A percentile compares a stretch with the other conserved stretches of the same genome.
Conservation (phyloP, 2,329 filamentous ascomycete species). For the Ophiostoma montium region DNA sequence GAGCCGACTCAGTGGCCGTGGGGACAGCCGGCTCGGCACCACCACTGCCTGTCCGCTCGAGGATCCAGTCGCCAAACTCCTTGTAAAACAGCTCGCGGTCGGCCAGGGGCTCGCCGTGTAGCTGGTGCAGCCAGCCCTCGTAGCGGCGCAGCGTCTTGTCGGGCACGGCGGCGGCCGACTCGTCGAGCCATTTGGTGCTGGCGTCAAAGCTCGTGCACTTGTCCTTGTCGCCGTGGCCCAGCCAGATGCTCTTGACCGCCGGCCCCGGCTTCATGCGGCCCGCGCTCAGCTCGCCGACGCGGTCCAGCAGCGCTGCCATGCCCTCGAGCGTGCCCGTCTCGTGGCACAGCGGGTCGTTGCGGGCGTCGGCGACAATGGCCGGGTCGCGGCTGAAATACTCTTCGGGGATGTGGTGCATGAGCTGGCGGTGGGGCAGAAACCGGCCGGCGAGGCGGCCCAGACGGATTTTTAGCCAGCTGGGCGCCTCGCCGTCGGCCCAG, state of each 20-base stretch:
- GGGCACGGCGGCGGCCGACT: slow-evolving; percentile 32
- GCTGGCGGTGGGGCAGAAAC: slow-evolving; percentile 52
- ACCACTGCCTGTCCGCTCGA: slow-evolving; percentile 26
- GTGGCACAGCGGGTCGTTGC: slow-evolving; percentile 59
- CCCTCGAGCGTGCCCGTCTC: slow-evolving; percentile 73
- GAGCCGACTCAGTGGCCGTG: background rate
- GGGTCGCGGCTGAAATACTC: slow-evolving; percentile 54
- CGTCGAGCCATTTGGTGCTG: slow-evolving; percentile 48
- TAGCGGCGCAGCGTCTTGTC: slow-evolving; percentile 64
- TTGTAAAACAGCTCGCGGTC: slow-evolving; percentile 38
- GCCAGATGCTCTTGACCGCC: slow-evolving; percentile 49
- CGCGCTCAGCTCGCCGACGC: slow-evolving; percentile 44
- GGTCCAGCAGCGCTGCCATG: slow-evolving; percentile 61
- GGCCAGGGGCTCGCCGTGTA: slow-evolving; percentile 41
- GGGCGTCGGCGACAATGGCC: slow-evolving; percentile 43
- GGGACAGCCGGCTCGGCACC: background rate
- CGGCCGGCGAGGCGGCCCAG: slow-evolving; percentile 53
- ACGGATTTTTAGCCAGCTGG: slow-evolving; percentile 46
- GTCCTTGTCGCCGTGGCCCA: slow-evolving; percentile 68
- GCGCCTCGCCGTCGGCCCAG: slow-evolving; percentile 51
- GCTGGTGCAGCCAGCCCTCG: slow-evolving; percentile 64
- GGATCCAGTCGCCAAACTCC: slow-evolving; percentile 54
- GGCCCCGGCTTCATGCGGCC: slow-evolving; percentile 39
- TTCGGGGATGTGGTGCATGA: slow-evolving; percentile 50
- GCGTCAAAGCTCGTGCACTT: slow-evolving; percentile 51